Evolutionary conservation across 441 rosid species (phyloP).

Genomic region (Kokia cookei): DNA sequence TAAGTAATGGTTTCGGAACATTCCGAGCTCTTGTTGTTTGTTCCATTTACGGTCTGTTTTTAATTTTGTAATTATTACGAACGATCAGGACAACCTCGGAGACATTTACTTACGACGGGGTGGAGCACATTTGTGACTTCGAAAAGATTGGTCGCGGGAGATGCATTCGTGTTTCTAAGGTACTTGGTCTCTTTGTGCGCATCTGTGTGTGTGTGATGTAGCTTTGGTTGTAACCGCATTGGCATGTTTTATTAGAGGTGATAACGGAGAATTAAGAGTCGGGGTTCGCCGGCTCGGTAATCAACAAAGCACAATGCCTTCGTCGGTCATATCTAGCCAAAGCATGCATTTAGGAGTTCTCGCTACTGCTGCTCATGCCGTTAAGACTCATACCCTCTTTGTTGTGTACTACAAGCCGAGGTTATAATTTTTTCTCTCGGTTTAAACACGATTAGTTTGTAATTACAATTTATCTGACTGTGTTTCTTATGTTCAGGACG

Average conservation of each 20-base stretch:
- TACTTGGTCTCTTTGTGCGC: conserved; percentile 6
- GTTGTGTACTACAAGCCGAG: conserved; percentile 93
- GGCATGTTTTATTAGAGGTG: conserved; percentile 39
- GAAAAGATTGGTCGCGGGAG: conserved; percentile 86
- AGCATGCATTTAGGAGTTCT: conserved; percentile 99
- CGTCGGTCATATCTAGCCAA: conserved; percentile 91
- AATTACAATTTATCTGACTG: not conserved
- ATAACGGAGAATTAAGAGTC: conserved; percentile 67
- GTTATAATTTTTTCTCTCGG: conserved; percentile 19
- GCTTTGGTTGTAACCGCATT: conserved; percentile 4
- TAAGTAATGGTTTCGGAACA: conserved; percentile 31
- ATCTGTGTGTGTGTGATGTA: not conserved
- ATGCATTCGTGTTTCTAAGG: conserved; percentile 93
- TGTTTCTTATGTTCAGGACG: conserved; percentile 36
- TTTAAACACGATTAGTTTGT: not conserved
- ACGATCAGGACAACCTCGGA: conserved; percentile 75
- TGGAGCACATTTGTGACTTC: conserved; percentile 96
- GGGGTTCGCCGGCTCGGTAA: conserved; percentile 71
- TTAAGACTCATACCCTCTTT: conserved; percentile 59
- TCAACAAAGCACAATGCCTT: conserved; percentile 68
- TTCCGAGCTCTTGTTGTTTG: not conserved
- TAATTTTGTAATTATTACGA: not conserved
- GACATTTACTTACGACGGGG: conserved; percentile 95
- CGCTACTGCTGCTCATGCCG: conserved; percentile 97
- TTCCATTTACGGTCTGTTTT: not conserved